phyloP scores from a whole-genome alignment of 345 rosid genomes.

The Eutrema heterophyllum region DNA sequence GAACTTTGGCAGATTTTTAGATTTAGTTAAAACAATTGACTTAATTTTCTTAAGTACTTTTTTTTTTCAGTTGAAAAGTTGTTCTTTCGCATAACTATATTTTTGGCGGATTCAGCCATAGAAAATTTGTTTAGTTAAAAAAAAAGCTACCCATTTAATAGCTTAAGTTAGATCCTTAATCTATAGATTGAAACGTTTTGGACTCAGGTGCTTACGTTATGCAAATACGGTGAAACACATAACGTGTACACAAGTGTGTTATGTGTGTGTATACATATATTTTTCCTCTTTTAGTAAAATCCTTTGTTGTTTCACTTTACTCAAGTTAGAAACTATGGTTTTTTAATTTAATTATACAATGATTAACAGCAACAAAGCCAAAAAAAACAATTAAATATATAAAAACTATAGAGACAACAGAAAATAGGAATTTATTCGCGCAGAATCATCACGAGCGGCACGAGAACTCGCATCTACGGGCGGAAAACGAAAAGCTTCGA shows the following conservation, averaged over 20 bases:
- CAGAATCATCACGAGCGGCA: conserved; percentile 91
- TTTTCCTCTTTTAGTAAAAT: conserved; percentile 17
- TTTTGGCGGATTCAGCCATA: background rate
- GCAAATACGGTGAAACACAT: conserved; percentile 22
- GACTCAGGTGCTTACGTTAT: conserved; percentile 9
- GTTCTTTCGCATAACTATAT: background rate
- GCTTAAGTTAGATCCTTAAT: background rate
- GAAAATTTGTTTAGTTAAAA: background rate
- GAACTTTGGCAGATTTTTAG: background rate
- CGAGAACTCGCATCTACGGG: conserved; percentile 73
- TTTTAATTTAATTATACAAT: background rate
- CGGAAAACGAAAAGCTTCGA: conserved; percentile 84
- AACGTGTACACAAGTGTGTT: conserved; percentile 17
- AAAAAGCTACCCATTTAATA: background rate
- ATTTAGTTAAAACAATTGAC: background rate
- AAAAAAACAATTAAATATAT: background rate
- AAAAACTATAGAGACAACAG: background rate
- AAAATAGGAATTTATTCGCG: background rate
- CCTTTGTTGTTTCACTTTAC: background rate
- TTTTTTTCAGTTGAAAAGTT: background rate
- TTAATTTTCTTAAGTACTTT: background rate
- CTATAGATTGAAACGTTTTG: conserved; percentile 4
- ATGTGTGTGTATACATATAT: background rate
- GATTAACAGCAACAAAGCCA: background rate
- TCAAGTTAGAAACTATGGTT: background rate